These are phyloP conservation scores for Dryas integrifolia DNA, from an alignment of 331 rosid species.

Conservation along the genomic window DNA sequence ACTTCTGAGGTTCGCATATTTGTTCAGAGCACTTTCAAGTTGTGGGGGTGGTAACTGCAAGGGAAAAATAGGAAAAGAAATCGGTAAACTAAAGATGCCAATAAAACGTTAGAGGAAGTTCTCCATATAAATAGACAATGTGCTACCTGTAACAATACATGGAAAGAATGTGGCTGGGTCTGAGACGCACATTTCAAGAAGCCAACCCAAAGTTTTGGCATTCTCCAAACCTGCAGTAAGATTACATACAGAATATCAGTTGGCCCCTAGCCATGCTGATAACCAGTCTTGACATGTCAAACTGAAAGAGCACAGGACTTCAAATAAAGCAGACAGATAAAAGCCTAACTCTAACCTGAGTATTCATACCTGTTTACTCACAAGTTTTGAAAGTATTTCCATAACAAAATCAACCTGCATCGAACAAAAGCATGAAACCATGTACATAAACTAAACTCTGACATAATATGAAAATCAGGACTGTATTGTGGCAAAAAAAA, in stretches of 20 bases:
- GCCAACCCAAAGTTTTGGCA: conserved; percentile 99
- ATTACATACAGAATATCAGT: conserved; percentile 29
- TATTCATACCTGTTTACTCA: conserved; percentile 67
- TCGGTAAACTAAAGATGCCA: conserved; percentile 8
- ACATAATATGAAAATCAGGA: not conserved
- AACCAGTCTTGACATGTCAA: not conserved
- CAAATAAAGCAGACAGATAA: not conserved
- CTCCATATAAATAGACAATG: conserved; percentile 19
- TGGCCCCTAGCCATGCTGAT: conserved; percentile 6
- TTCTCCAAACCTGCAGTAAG: conserved; percentile 79
- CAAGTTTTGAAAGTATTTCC: conserved; percentile 97
- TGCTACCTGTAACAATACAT: conserved; percentile 73
- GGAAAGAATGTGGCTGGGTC: conserved; percentile 95
- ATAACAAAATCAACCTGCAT: conserved; percentile 94
- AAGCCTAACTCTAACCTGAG: conserved; percentile 11
- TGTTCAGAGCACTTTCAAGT: conserved; percentile 83
- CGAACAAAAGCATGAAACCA: conserved; percentile 25
- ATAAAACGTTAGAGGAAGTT: conserved; percentile 3
- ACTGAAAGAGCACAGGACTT: not conserved
- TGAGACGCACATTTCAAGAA: conserved; percentile 93
- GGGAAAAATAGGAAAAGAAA: conserved; percentile 7
- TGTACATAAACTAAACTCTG: not conserved
- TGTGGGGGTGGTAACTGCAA: conserved; percentile 88
- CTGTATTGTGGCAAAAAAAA: not conserved
- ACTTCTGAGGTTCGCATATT: conserved; percentile 62